Base-by-base conservation (phyloP, 257 asterid genomes). In the Leptodermis oblonga region DNA sequence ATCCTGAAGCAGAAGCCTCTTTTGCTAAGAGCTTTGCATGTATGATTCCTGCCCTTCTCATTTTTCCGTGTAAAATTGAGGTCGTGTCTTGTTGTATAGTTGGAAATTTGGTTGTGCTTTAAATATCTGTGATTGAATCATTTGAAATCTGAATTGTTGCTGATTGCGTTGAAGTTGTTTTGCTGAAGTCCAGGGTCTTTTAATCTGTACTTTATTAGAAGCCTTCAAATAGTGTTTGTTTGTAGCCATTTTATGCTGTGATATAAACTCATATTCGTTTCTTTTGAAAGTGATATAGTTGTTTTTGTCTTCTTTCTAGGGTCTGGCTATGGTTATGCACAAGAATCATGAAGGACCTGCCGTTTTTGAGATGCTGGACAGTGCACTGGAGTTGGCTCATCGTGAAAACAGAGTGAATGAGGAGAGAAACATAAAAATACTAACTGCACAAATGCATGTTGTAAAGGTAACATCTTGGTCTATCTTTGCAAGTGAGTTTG, bases 301-400 rank as follows among this genome's bases (percentile, higher is more conserved):
- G 66, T 59, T 48, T 45, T 56, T 37, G 33, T 65, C 62, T 63
- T 31, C 18, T 23, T 70, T 76, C 31, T 76, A 90, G 97, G 95
- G 98, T 67, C 79, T 92, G 75, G 98, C 96, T 25, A 90, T 90
- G 92, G 97, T 83, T 78, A 88, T 92, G 97, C 97, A 92, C 80
- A 92, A 83, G 81, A 90, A 90, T 70, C 75, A 67, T 49, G 97
- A 92, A 78, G 96, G 96, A 36, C 85, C 88, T 33, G 90, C 94
- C 46, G 93, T 90, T 48, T 88, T 90, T 54, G 95, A 84, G 74
- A 90, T 90, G 96, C 90, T 92, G 64, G 81, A 88, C 45, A 77
- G 71, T 66, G 94, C 98, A 55, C 73, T 87, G 43, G 82, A 83
- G 73, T 71, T 88, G 71, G 97, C 98, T 71, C 79, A 62, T 26